phyloP scores from a whole-genome alignment of 1,284 basidiomycete genomes.

The Mycena citricolor region DNA sequence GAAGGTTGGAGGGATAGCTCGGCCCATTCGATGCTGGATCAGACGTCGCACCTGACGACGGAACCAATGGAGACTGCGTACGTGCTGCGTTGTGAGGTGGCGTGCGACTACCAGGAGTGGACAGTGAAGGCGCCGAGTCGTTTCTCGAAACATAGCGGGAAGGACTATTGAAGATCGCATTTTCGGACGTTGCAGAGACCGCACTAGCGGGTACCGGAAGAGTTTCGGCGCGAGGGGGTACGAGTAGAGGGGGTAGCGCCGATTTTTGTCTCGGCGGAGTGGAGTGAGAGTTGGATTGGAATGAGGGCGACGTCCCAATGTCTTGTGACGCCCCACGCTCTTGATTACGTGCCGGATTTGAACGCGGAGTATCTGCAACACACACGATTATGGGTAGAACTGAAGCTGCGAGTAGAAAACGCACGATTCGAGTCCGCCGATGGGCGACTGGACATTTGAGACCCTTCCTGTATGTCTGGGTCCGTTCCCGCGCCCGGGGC shows the following conservation, averaged over 20 bases:
- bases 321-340: constrained; percentile 35
- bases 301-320: constrained; percentile 31
- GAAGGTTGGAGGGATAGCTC: no score
- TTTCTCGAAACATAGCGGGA: no score
- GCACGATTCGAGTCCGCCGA: constrained; percentile 51
- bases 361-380: constrained; percentile 29
- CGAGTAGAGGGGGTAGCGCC: constrained; percentile 40
- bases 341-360: constrained; percentile 21
- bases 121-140: no score
- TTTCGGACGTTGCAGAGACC: constrained; percentile 31
- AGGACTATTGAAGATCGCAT: constrained; percentile 23
- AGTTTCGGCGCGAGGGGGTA: constrained; percentile 43
- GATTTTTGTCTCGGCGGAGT: constrained; percentile 32
- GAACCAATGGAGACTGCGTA: no score
- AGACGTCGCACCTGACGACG: no score
- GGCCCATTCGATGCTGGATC: no score
- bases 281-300: constrained; percentile 26
- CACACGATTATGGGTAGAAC: background rate
- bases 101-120: no score
- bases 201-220: constrained; percentile 30
- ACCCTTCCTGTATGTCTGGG: constrained; percentile 1
- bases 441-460: background rate
- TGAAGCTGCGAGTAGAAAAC: background rate
- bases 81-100: no score
- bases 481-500: constrained; percentile 25